Conservation (phyloP, 1,284 basidiomycete genomes). For the Cryptococcus depauperatus region DNA sequence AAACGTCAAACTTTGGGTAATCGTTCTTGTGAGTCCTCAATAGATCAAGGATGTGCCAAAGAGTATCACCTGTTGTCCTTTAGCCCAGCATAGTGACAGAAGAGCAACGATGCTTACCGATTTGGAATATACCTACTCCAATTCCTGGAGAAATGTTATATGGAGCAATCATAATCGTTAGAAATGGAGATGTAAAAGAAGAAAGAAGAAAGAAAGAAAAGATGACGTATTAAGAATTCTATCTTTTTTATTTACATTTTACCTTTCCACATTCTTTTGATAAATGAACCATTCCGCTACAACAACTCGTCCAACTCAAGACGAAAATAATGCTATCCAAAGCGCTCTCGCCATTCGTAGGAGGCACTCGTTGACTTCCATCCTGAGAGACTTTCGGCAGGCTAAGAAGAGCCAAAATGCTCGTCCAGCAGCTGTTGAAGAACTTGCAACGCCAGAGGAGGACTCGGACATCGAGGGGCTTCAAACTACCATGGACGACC, state of each 20-base stretch:
- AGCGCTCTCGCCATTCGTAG: slow-evolving; percentile 6
- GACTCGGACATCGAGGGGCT: slow-evolving; percentile 13
- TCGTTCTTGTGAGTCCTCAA: slow-evolving; percentile 48
- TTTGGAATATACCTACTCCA: slow-evolving; percentile 66
- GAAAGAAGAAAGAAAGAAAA: no score
- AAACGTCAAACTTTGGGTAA: slow-evolving; percentile 73
- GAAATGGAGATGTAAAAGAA: neutral
- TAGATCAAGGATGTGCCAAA: slow-evolving; percentile 70
- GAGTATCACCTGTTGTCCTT: slow-evolving; percentile 55
- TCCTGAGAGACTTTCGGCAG: slow-evolving; percentile 4
- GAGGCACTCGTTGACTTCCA: slow-evolving; percentile 4
- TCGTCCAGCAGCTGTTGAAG: slow-evolving; percentile 5
- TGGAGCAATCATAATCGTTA: slow-evolving; percentile 43
- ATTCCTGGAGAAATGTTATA: slow-evolving; percentile 68
- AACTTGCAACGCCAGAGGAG: slow-evolving; percentile 5
- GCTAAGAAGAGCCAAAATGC: slow-evolving; percentile 5
- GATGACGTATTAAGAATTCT: no score
- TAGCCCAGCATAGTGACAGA: neutral
- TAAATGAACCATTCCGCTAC: neutral
- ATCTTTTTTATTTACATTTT: no score
- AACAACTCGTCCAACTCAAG: neutral
- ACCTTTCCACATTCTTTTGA: no score
- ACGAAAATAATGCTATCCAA: slow-evolving; percentile 9
- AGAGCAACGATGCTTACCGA: slow-evolving; percentile 49
- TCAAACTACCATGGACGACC: slow-evolving; percentile 9